Percentiles rank a stretch among this genome's conserved stretches.
These are phyloP conservation scores for Paecilomyces fulvus DNA, from an alignment of 2,329 filamentous ascomycete genomes.

Conservation along the genomic window DNA sequence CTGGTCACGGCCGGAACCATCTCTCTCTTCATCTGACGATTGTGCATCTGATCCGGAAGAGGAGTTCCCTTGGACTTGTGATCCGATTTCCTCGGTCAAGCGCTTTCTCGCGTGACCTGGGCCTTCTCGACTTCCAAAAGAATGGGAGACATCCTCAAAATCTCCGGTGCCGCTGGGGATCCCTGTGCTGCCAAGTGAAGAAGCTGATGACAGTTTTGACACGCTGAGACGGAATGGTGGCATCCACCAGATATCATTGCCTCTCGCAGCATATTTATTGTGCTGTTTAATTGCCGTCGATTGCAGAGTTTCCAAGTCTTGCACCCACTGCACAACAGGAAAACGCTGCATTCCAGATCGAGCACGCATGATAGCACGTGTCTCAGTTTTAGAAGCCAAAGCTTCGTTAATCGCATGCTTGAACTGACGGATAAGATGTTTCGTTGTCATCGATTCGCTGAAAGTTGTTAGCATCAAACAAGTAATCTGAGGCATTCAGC, in stretches of 20 bases:
- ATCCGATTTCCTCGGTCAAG: conserved; percentile 11
- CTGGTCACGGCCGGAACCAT: background rate
- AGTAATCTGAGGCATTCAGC: background rate
- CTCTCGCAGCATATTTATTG: conserved; percentile 22
- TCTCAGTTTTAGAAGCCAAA: conserved; percentile 43
- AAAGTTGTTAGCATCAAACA: background rate
- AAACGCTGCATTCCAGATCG: conserved; percentile 53
- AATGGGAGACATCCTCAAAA: background rate
- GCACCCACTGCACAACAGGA: conserved; percentile 54
- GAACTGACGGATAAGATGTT: conserved; percentile 53
- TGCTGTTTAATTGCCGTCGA: conserved; percentile 46
- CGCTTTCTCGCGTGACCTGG: conserved; percentile 2
- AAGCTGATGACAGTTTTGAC: background rate
- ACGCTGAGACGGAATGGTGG: background rate
- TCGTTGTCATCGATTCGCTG: conserved; percentile 47
- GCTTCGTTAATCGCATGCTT: conserved; percentile 50
- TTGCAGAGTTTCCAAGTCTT: conserved; percentile 51
- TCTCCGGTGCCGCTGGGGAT: no score
- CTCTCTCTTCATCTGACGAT: background rate
- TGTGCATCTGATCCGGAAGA: background rate
- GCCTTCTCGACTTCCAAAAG: background rate
- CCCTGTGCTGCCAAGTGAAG: background rate
- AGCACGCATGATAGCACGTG: conserved; percentile 50
- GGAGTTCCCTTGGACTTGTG: background rate
- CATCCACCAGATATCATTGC: background rate